Evolutionary conservation across 2,329 filamentous ascomycete genomes (phyloP), one percentile per base, ranked within the genome.

Genomic region (Trichophyton schoenleinii): DNA sequence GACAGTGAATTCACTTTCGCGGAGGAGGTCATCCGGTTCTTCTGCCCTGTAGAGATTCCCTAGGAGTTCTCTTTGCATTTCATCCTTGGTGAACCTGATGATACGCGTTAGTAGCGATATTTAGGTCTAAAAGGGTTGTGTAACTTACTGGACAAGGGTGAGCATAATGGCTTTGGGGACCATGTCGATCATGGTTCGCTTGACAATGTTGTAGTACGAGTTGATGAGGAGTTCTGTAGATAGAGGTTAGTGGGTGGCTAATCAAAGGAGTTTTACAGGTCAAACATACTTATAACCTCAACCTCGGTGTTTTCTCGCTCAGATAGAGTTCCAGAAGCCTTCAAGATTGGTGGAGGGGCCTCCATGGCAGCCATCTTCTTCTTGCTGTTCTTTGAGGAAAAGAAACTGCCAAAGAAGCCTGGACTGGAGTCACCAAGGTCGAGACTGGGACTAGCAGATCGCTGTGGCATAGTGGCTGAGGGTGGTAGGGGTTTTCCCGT

Each of bases 341-440:
- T 99, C 62, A 99, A 84, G 48, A 85, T 92, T 34, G 94, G 84
- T 64, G 94, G 94, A 44, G 94, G 94, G 13, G 94, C 81, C 74
- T 99, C 94, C 94, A 99, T 99, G 57, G 92, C 91, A n/a, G 94
- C 94, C 78, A 95, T 95, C 86, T 96, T 97, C 87, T 94, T 95
- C 84, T 99, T 99, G 86, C 97, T 99, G 80, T 97, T 99, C 84
- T 97, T 99, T 71, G 89, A 91, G 9, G 94, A 90, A 72, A 96
- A 99, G 83, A 99, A 99, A 70, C 89, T 95, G 68, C 94, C 94
- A 69, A 99, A 99, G 82, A 99, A 99, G 42, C 92, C 91, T 63
- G 82, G 79, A 71, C 89, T 89, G 64, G 74, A 75, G 31, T 75
- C 77, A 41, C 78, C 76, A 18, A 84, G 72, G 60, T 85, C 84